phyloP scores from a whole-genome alignment of 352 stramenopile species.

The Pythium volutum region DNA sequence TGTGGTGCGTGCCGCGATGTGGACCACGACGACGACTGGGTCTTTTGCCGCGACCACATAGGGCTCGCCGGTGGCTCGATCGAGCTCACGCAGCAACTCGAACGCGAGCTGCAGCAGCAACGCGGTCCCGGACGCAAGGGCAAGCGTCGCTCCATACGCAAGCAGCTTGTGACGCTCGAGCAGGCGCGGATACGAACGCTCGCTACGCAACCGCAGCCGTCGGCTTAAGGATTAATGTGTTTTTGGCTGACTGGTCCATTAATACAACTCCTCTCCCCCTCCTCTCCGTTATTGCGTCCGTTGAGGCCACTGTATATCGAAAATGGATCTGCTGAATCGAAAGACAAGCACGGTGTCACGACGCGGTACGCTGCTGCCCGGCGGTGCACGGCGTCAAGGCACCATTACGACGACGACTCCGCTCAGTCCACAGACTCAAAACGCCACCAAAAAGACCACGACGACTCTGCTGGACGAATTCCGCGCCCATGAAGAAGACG shows the following conservation, averaged over 20 bases:
- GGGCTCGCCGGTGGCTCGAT: constrained; percentile 42
- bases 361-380: constrained; percentile 23
- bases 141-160: constrained; percentile 70
- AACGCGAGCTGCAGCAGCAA: constrained; percentile 29
- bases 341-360: constrained; percentile 10
- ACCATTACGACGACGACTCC: background rate
- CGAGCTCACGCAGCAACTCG: constrained; percentile 31
- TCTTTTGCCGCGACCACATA: constrained; percentile 63
- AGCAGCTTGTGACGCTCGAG: constrained; percentile 72
- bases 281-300: background rate
- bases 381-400: constrained; percentile 15
- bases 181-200: constrained; percentile 50
- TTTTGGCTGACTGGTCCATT: background rate
- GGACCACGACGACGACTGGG: constrained; percentile 25
- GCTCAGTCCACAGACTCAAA: too few species aligned
- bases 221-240: background rate
- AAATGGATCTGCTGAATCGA: constrained; percentile 19
- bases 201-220: background rate
- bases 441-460: background rate
- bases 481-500: constrained; percentile 52
- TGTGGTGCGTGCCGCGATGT: constrained; percentile 47
- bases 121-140: constrained; percentile 57
- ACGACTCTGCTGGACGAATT: constrained; percentile 54
- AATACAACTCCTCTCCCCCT: constrained; percentile 4
- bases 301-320: background rate